Evolutionary conservation across 1,284 basidiomycete species (phyloP).

Genomic region (Gymnopus androsaceus): DNA sequence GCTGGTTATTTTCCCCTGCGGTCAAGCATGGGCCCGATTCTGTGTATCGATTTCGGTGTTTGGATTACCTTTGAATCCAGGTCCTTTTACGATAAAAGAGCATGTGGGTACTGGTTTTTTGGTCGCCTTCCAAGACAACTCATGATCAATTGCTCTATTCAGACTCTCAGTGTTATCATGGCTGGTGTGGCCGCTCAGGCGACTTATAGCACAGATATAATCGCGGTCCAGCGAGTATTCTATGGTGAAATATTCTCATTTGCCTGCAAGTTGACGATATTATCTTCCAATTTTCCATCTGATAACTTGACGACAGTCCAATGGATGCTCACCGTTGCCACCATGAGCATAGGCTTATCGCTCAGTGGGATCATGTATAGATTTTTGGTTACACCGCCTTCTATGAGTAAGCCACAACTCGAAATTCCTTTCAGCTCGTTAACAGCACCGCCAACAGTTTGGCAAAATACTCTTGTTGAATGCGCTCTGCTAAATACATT

Average conservation of each 20-base stretch:
- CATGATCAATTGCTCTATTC: constrained; percentile 2
- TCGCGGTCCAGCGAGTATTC: constrained; percentile 63
- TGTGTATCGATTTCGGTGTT: constrained; percentile 54
- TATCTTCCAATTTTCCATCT: background rate
- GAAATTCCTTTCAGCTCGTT: constrained; percentile 11
- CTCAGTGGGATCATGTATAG: constrained; percentile 63
- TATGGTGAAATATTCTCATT: constrained; percentile 44
- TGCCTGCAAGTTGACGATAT: constrained; percentile 27
- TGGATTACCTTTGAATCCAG: constrained; percentile 61
- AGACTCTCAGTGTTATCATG: constrained; percentile 68
- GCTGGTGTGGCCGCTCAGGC: constrained; percentile 59
- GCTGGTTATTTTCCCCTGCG: constrained; percentile 59
- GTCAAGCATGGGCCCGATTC: constrained; percentile 48
- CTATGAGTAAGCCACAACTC: constrained; percentile 57
- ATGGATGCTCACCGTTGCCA: constrained; percentile 64
- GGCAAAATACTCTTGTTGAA: constrained; percentile 78
- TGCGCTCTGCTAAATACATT: constrained; percentile 79
- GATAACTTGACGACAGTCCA: constrained; percentile 31
- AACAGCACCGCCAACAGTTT: constrained; percentile 44
- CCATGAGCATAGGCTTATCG: constrained; percentile 71
- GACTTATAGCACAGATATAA: constrained; percentile 67
- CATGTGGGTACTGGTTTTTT: constrained; percentile 40
- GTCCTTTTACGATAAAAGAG: constrained; percentile 78
- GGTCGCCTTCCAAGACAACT: background rate
- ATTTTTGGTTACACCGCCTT: constrained; percentile 75